Evolutionary conservation across 108 stramenopile genomes (phyloP), one percentile per base, ranked within the genome.

Genomic region (Fragilariopsis cylindrus): DNA sequence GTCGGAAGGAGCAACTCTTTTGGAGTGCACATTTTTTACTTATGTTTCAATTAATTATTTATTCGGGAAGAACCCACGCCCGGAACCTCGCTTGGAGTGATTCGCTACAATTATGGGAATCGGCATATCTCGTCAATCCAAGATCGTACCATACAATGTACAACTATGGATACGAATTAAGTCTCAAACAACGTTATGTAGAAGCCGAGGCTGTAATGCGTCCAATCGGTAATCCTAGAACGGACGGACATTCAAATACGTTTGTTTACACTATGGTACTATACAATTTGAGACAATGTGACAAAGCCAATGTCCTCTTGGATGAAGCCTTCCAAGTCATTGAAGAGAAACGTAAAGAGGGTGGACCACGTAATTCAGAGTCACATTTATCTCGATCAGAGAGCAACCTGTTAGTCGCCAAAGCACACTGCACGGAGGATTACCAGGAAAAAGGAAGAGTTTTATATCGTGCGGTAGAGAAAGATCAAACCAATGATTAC

Each of bases 251-350:
- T 2, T 71, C 73, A n/a, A 86, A 79, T 5, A 83, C 85, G 2
- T 86, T 86, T 69, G 82, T 86, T 7, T 86, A 86, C 57, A 74
- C 79, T n/a, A 86, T 86, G 85, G 82, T 81, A 42, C 54, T 86
- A 13, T 82, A 76, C 73, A 86, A 86, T 73, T 43, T 86, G 30
- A 57, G 70, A 2, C 78, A 54, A 21, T 82, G 82, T 57, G 71
- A 83, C 12, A 57, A 67, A 3, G 82, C 85, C 15, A 54, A 73
- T 46, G 48, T 21, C 3, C 73, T 78, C 44, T 48, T 86, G 62
- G 79, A 86, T 41, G 65, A 72, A 60, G 85, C 85, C 42, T 73
- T 86, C 44, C 74, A 60, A 46, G 85, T 83, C 2, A 52, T 86
- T 3, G 72, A 75, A 44, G 80, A 86, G 53, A 71, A 73, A 46